phyloP scores from a whole-genome alignment of 2,329 filamentous ascomycete species.

The Ophiostoma populinum region DNA sequence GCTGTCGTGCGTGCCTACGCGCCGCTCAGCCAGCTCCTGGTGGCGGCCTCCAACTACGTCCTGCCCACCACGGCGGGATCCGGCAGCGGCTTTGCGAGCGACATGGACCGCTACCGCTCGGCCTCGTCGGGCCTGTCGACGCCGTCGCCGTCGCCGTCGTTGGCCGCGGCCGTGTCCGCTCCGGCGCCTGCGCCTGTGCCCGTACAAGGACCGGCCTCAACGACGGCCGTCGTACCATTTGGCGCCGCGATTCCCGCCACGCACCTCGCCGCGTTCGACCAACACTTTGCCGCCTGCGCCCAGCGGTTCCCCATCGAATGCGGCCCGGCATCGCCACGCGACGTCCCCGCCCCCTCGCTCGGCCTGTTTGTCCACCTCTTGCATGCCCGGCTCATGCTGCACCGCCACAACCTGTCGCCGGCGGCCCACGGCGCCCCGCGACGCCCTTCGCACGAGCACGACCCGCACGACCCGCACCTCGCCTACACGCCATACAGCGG shows the following conservation, averaged over 20 bases:
- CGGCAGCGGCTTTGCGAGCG: too few relatives aligned
- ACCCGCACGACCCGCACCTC: too few relatives aligned
- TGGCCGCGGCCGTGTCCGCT: not conserved
- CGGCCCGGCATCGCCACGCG: slow-evolving; percentile 26
- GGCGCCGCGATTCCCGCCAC: slow-evolving; percentile 37
- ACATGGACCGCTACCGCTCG: not conserved
- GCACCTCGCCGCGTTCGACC: slow-evolving; percentile 62
- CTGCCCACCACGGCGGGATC: not conserved
- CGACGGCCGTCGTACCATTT: not conserved
- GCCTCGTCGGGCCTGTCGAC: slow-evolving; percentile 5
- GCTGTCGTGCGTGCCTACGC: slow-evolving; percentile 67
- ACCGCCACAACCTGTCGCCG: slow-evolving; percentile 75
- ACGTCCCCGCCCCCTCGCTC: slow-evolving; percentile 56
- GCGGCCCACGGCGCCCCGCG: not conserved
- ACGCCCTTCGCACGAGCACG: not conserved
- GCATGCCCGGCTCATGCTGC: slow-evolving; percentile 66
- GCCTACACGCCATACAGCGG: slow-evolving; percentile 19
- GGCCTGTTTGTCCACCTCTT: slow-evolving; percentile 64
- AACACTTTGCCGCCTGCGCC: slow-evolving; percentile 61
- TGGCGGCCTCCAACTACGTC: not conserved
- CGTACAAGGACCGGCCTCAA: not conserved
- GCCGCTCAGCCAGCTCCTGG: slow-evolving; percentile 48
- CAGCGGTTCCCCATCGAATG: slow-evolving; percentile 59
- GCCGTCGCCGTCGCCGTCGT: slow-evolving; percentile 2
- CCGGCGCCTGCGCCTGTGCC: not conserved